These are phyloP conservation scores for Yamagishiella unicocca DNA, from an alignment of 139 green algal species.

Conservation along the genomic window DNA sequence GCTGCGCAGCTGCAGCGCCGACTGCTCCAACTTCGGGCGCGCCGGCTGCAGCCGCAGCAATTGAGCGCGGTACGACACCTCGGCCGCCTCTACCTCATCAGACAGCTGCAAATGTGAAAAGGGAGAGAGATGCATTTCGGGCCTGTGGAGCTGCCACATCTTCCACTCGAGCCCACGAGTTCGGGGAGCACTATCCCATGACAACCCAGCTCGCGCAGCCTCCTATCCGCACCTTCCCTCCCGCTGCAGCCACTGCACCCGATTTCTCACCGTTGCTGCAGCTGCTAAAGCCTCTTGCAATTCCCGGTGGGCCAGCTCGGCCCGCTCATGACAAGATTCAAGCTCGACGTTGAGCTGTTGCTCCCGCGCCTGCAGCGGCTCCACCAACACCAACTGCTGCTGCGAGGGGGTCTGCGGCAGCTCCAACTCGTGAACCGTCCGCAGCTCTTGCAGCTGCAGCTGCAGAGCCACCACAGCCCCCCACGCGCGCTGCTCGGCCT, in stretches of 20 bases:
- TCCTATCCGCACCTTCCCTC: too few relatives aligned
- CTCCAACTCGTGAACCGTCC: background rate
- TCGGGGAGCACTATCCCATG: too few relatives aligned
- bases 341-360: background rate
- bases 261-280: background rate
- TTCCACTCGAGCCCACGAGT: too few relatives aligned
- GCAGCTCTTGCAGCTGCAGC: background rate
- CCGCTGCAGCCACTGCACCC: too few relatives aligned
- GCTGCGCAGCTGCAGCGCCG: constrained; percentile 2
- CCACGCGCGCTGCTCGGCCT: background rate
- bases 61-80: constrained; percentile 21
- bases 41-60: constrained; percentile 28
- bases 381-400: constrained; percentile 23
- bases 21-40: background rate
- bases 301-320: constrained; percentile 3
- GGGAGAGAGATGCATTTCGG: too few relatives aligned
- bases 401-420: background rate
- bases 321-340: background rate
- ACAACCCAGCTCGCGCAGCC: too few relatives aligned
- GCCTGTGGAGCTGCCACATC: too few relatives aligned
- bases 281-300: background rate
- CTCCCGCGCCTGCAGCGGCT: constrained; percentile 27
- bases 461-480: background rate
- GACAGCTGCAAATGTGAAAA: constrained; percentile 4
- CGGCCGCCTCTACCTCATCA: constrained; percentile 5